These are phyloP conservation scores for Aureobasidium zeae DNA, from an alignment of 2,329 filamentous ascomycete species.

Conservation along the genomic window DNA sequence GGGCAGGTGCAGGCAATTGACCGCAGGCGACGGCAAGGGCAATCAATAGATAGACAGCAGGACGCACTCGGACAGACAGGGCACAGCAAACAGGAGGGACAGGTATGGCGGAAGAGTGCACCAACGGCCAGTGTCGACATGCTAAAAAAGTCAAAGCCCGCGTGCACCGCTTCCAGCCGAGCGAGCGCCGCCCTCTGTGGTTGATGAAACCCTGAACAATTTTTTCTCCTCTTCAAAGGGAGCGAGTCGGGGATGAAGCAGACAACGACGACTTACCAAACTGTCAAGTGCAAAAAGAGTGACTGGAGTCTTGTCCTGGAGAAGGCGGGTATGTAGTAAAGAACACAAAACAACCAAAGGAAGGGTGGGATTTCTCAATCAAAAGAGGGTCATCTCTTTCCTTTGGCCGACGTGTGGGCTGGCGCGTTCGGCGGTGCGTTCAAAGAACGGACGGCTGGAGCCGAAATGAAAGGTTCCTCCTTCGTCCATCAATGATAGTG, in stretches of 20 bases:
- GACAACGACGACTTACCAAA: conserved; percentile 2
- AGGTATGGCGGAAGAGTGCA: conserved; percentile 12
- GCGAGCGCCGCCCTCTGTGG: conserved; percentile 13
- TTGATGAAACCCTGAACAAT: conserved; percentile 10
- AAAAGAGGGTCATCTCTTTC: conserved; percentile 10
- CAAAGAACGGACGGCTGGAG: conserved; percentile 3
- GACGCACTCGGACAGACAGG: conserved; percentile 8
- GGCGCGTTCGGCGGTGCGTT: conserved; percentile 10
- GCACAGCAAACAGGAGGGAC: conserved; percentile 8
- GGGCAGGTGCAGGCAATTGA: conserved; percentile 12
- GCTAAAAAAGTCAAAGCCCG: conserved; percentile 16
- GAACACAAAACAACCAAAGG: neutral
- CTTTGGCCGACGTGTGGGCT: conserved; percentile 10
- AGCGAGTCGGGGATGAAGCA: neutral
- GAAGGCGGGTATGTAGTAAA: neutral
- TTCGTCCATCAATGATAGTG: conserved; percentile 7
- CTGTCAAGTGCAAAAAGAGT: conserved; percentile 11
- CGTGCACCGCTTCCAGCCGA: conserved; percentile 13
- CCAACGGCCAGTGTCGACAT: conserved; percentile 13
- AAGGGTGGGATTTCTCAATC: conserved; percentile 13
- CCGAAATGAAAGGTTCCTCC: conserved; percentile 6
- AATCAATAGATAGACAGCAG: conserved; percentile 4
- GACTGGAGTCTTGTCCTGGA: conserved; percentile 9
- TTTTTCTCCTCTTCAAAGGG: conserved; percentile 6
- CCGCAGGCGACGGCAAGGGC: conserved; percentile 7